Evolutionary conservation across 192 early-diverging fungal genomes (phyloP).

Genomic region (Martensiomyces pterosporus): DNA sequence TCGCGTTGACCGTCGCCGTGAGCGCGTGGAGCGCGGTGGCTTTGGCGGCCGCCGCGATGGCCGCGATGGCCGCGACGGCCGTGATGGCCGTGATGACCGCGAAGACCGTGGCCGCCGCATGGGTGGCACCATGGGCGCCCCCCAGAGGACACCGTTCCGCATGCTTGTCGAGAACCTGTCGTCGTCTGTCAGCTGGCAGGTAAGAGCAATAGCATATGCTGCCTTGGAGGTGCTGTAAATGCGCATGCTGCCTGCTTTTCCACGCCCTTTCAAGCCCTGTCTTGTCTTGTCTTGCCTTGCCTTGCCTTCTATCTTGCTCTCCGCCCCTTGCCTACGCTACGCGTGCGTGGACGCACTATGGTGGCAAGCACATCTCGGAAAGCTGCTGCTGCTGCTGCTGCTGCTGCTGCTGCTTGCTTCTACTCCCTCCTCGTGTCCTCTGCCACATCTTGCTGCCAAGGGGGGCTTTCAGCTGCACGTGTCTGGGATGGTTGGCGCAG

Average conservation of each 20-base stretch:
- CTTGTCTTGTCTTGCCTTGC: constrained; percentile 36
- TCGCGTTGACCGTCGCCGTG: constrained; percentile 55
- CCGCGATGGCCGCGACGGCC: too few relatives aligned
- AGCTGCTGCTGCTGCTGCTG: too few relatives aligned
- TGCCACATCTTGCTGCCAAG: constrained; percentile 20
- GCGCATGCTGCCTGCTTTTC: too few relatives aligned
- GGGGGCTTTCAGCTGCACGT: constrained; percentile 29
- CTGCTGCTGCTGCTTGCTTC: too few relatives aligned
- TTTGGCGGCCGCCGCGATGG: constrained; percentile 26
- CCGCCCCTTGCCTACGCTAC: constrained; percentile 8
- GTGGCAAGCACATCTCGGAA: too few relatives aligned
- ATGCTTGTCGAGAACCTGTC: constrained; percentile 80
- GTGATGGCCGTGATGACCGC: constrained; percentile 51
- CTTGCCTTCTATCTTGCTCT: constrained; percentile 3
- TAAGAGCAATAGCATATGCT: too few relatives aligned
- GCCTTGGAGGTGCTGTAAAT: too few relatives aligned
- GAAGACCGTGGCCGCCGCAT: constrained; percentile 48
- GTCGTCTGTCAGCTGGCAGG: constrained; percentile 78
- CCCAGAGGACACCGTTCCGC: constrained; percentile 59
- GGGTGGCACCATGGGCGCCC: constrained; percentile 25
- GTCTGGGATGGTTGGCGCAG: too few relatives aligned
- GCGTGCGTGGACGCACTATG: background rate
- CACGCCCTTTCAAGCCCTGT: too few relatives aligned
- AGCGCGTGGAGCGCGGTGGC: constrained; percentile 26
- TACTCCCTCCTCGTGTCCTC: too few relatives aligned